phyloP scores from a whole-genome alignment of 2,329 filamentous ascomycete genomes.

The Phaeosphaeriaceae sp. region DNA sequence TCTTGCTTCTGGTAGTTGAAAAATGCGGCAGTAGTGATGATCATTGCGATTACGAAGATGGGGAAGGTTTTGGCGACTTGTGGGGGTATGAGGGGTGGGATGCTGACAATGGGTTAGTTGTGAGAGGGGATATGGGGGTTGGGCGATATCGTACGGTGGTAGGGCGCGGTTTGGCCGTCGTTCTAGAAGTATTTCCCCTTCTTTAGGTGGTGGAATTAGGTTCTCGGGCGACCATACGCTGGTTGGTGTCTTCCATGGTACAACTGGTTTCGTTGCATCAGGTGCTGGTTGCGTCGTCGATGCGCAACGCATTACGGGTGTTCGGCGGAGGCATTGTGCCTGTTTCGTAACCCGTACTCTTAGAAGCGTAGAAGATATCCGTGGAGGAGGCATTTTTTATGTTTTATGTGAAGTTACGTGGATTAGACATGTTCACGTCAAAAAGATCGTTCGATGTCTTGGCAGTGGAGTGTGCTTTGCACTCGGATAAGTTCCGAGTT shows the following conservation, averaged over 20 bases:
- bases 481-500: constrained; percentile 10
- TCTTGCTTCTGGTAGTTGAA: constrained; percentile 99
- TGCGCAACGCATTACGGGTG: constrained; percentile 26
- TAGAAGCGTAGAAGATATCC: constrained; percentile 28
- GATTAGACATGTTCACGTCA: constrained; percentile 7
- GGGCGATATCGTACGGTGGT: constrained; percentile 35
- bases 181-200: constrained; percentile 43
- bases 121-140: neutral
- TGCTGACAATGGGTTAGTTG: constrained; percentile 19
- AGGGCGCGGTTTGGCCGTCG: constrained; percentile 42
- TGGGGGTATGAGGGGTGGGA: constrained; percentile 42
- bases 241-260: constrained; percentile 48
- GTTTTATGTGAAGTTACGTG: constrained; percentile 10
- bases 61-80: constrained; percentile 69
- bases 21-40: constrained; percentile 77
- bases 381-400: constrained; percentile 36
- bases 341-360: constrained; percentile 29
- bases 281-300: constrained; percentile 24
- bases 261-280: constrained; percentile 30
- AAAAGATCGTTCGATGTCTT: constrained; percentile 27
- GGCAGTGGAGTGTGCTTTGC: constrained; percentile 25
- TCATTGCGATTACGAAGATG: constrained; percentile 76
- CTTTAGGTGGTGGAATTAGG: constrained; percentile 44
- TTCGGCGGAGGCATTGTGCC: constrained; percentile 31
- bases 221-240: constrained; percentile 48